Conservation (phyloP, 108 stramenopile genomes). For the Seminavis robusta region DNA sequence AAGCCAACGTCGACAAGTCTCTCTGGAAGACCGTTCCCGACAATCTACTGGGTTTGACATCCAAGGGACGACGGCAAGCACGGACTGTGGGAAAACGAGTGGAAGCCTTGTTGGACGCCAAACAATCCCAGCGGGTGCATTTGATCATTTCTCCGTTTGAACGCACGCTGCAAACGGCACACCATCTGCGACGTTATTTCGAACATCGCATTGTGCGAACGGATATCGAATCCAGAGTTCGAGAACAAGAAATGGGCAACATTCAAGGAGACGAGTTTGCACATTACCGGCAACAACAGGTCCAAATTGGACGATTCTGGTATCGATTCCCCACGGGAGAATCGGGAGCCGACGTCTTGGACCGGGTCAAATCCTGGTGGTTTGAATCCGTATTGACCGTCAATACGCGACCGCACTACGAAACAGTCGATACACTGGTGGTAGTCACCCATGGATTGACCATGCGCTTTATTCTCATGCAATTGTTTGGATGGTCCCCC, state of each 20-base stretch:
- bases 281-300: conserved; percentile 22
- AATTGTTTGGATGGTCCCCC: conserved; percentile 32
- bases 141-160: conserved; percentile 57
- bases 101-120: conserved; percentile 34
- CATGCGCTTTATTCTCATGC: conserved; percentile 39
- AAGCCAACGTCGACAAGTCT: conserved; percentile 32
- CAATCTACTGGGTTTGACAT: conserved; percentile 38
- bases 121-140: conserved; percentile 20
- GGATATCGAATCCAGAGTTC: conserved; percentile 26
- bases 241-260: conserved; percentile 54
- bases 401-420: conserved; percentile 30
- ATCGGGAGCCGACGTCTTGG: conserved; percentile 45
- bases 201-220: conserved; percentile 24
- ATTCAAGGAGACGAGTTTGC: conserved; percentile 29
- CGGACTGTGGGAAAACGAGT: conserved; percentile 38
- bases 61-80: conserved; percentile 44
- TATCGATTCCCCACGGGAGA: conserved; percentile 56
- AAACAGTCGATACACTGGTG: conserved; percentile 29
- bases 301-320: conserved; percentile 50
- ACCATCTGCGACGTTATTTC: conserved; percentile 12
- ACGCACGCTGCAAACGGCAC: conserved; percentile 40
- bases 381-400: conserved; percentile 40
- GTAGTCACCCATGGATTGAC: conserved; percentile 48
- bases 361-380: conserved; percentile 50
- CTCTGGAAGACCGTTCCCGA: conserved; percentile 29